Percentiles rank a stretch among this genome's conserved stretches.
These are phyloP conservation scores for Polygonum maritimum DNA, from an alignment of 148 eudicot genomes.

Conservation along the genomic window DNA sequence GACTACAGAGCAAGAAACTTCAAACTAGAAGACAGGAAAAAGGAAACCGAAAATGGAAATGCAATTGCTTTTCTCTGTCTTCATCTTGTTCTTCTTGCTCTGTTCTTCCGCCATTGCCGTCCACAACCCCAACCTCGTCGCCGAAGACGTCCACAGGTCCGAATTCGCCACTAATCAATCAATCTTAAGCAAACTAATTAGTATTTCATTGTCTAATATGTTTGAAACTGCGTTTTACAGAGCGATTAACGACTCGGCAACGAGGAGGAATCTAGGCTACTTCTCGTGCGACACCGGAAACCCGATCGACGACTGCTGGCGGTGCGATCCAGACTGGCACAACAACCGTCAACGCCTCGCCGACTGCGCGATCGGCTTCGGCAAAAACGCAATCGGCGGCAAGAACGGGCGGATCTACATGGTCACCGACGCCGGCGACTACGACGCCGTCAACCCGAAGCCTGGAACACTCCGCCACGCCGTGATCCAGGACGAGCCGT, in stretches of 20 bases:
- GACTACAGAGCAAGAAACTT: not conserved
- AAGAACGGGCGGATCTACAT: slow-evolving; percentile 52
- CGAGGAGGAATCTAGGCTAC: slow-evolving; percentile 50
- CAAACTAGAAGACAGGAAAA: not conserved
- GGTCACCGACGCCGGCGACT: slow-evolving; percentile 46
- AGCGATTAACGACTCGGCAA: slow-evolving; percentile 45
- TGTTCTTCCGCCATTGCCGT: slow-evolving; percentile 22
- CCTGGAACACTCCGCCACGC: slow-evolving; percentile 70
- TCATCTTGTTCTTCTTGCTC: slow-evolving; percentile 21
- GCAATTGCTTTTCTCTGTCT: slow-evolving; percentile 11
- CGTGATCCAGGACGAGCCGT: slow-evolving; percentile 56
- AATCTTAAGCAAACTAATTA: not conserved
- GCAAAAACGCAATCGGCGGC: slow-evolving; percentile 62
- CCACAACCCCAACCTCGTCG: slow-evolving; percentile 42
- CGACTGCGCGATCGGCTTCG: slow-evolving; percentile 72
- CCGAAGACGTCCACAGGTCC: slow-evolving; percentile 56
- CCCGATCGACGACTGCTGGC: slow-evolving; percentile 84
- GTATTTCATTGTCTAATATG: not conserved
- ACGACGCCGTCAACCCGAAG: slow-evolving; percentile 52
- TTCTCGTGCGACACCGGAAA: slow-evolving; percentile 64
- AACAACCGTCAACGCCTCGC: slow-evolving; percentile 57
- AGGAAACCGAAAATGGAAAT: slow-evolving; percentile 12
- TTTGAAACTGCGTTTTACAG: slow-evolving; percentile 18
- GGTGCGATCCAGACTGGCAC: slow-evolving; percentile 64
- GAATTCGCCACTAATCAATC: not conserved